These are phyloP conservation scores for Besnoitia besnoiti DNA, from an alignment of 169 alveolate species.

Conservation along the genomic window DNA sequence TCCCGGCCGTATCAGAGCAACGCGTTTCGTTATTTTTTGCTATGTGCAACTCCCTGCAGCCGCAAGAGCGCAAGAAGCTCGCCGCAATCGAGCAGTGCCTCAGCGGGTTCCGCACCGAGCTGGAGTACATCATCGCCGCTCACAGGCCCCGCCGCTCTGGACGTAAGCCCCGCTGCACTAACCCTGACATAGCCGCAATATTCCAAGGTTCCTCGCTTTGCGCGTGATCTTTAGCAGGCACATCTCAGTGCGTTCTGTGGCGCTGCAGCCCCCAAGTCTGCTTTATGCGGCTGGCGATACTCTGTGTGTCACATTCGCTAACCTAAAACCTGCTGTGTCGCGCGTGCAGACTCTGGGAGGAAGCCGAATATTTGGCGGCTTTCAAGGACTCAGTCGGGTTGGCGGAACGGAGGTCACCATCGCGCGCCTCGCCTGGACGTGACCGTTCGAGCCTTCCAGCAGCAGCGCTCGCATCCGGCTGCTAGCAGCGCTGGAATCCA, in stretches of 20 bases:
- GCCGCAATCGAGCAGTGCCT: conserved; percentile 18
- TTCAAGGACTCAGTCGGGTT: not conserved
- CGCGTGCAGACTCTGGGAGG: not conserved
- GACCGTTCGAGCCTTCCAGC: conserved; percentile 9
- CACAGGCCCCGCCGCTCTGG: not conserved
- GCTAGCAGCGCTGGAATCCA: not conserved
- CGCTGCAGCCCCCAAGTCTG: too few relatives aligned
- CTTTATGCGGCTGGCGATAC: too few relatives aligned
- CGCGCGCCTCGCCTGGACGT: conserved; percentile 10
- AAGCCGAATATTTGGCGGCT: not conserved
- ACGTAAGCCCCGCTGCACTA: too few relatives aligned
- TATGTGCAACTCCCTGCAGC: not conserved
- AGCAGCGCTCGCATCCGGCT: not conserved
- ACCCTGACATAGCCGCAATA: too few relatives aligned
- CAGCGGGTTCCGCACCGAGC: conserved; percentile 1
- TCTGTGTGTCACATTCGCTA: too few relatives aligned
- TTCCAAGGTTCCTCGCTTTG: too few relatives aligned
- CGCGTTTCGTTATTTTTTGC: too few relatives aligned
- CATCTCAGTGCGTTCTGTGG: too few relatives aligned
- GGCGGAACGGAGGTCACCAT: not conserved
- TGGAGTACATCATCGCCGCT: not conserved
- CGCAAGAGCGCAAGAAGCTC: conserved; percentile 12
- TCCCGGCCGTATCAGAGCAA: too few relatives aligned
- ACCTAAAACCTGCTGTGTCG: too few relatives aligned
- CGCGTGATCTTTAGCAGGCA: too few relatives aligned